Percentiles rank a stretch among this genome's conserved stretches.
These are phyloP conservation scores for Teunomyces pallodes DNA, from an alignment of 805 yeast genomes.

Conservation along the genomic window DNA sequence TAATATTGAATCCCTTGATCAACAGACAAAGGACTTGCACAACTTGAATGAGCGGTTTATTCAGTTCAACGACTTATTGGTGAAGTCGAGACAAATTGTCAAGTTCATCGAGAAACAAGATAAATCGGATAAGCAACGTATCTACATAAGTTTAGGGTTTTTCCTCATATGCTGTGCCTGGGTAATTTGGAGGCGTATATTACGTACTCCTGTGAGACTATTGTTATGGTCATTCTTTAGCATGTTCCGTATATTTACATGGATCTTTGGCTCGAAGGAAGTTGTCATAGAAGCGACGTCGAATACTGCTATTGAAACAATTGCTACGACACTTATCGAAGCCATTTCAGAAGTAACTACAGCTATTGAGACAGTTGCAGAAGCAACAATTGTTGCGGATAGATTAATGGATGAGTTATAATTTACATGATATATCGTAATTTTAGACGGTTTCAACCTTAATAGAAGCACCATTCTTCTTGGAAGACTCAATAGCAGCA, in stretches of 20 bases:
- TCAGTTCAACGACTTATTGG: constrained; percentile 39
- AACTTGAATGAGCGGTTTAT: constrained; percentile 40
- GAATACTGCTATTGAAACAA: background rate
- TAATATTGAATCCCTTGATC: constrained; percentile 46
- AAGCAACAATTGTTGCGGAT: constrained; percentile 1
- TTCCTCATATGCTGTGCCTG: constrained; percentile 45
- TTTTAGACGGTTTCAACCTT: constrained; percentile 33
- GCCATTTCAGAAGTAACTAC: background rate
- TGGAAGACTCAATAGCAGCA: constrained; percentile 75
- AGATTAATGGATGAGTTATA: constrained; percentile 7
- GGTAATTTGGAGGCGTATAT: constrained; percentile 50
- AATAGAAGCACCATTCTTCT: constrained; percentile 49
- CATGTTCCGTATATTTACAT: constrained; percentile 19
- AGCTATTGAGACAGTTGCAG: background rate
- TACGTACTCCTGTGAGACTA: constrained; percentile 43
- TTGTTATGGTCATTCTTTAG: constrained; percentile 47
- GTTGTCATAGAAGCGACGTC: background rate
- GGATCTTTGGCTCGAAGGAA: constrained; percentile 7
- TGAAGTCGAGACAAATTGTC: constrained; percentile 45
- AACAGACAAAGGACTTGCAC: constrained; percentile 42
- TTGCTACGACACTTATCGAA: background rate
- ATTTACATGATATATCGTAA: background rate
- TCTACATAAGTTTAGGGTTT: constrained; percentile 47
- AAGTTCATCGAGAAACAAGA: constrained; percentile 53
- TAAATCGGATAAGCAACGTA: constrained; percentile 45